Evolutionary conservation across 306 rosid genomes (phyloP).

Genomic region (Sphenostylis stenocarpa): DNA sequence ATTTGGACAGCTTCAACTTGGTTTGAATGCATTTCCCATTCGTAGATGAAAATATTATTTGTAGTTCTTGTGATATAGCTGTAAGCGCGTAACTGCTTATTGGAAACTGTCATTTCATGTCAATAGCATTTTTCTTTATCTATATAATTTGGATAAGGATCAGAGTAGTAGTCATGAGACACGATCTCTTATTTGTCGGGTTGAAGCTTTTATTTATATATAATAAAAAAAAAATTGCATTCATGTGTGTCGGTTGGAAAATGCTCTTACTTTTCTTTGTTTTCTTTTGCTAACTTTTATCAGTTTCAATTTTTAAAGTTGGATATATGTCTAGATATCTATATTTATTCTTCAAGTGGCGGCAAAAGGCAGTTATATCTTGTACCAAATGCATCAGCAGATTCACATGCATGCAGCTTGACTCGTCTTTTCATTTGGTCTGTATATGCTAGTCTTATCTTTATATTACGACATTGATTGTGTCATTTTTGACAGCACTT

Average conservation of each 20-base stretch:
- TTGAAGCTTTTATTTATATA: constrained; percentile 6
- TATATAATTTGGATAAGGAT: constrained; percentile 34
- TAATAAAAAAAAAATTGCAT: constrained; percentile 2
- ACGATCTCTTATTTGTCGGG: constrained; percentile 32
- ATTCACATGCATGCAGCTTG: constrained; percentile 41
- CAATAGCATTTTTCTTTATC: not conserved
- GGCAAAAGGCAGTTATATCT: constrained; percentile 28
- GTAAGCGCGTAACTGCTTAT: constrained; percentile 11
- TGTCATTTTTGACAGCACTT: constrained; percentile 66
- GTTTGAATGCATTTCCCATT: not conserved
- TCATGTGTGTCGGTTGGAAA: constrained; percentile 38
- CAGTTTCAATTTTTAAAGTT: constrained; percentile 34
- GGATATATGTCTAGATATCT: constrained; percentile 23
- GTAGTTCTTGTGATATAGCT: constrained; percentile 22
- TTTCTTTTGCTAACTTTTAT: constrained; percentile 26
- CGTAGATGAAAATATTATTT: constrained; percentile 9
- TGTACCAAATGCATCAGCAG: constrained; percentile 34
- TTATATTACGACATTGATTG: constrained; percentile 32
- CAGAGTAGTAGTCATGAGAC: constrained; percentile 6
- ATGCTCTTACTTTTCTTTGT: constrained; percentile 44
- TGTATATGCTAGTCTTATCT: constrained; percentile 42
- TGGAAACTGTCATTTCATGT: constrained; percentile 26
- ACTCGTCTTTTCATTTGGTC: constrained; percentile 35
- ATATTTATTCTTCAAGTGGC: constrained; percentile 35
- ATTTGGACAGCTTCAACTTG: not conserved